Base-by-base conservation (phyloP, 106 monocot genomes). In the Narthecium ossifragum region DNA sequence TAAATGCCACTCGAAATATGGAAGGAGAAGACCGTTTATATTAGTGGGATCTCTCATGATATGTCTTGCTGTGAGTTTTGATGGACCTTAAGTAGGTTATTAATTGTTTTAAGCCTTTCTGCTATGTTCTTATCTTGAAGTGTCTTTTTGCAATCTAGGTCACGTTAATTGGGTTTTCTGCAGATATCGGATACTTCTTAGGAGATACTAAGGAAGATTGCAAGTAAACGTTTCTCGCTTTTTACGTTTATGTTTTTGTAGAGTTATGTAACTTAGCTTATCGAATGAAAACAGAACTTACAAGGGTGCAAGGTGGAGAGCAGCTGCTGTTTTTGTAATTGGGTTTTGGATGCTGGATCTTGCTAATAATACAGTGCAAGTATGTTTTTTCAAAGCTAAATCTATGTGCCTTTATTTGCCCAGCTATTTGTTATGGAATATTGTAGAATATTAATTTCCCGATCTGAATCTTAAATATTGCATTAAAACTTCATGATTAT, bases 271-370 rank as follows among this genome's bases (percentile, higher is more conserved):
- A 32, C 20, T 33, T 30, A 20, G 17, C 56, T 17, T 4, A 17
- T 17, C 6, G 9, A 24, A 31, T 4, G 5, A 63, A 46, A 61
- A n/a, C 81, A 98, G 96, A 45, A 60, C 36, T 31, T 99, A 91
- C 70, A 87, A 80, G 70, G 87, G 91, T 48, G 63, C 98, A 57
- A 67, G 91, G 66, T 85, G 69, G 68, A 70, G 91, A 67, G 98
- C 98, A 57, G 83, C 78, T 63, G 75, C 50, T 67, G 65, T 98
- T 38, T 98, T 98, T 72, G 60, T 98, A 14, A 41, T 91, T 57
- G 86, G 98, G 31, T 98, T 98, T 72, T 98, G 98, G 98, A 84
- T 98, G 90, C 77, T 91, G 46, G 98, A 98, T 71, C 87, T 98
- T 66, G 98, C 91, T 48, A 98, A 98, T 53, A 98, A 98, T 65